These are phyloP conservation scores for Wallacemonas sp. DNA, from an alignment of 208 protist genomes.

Conservation along the genomic window DNA sequence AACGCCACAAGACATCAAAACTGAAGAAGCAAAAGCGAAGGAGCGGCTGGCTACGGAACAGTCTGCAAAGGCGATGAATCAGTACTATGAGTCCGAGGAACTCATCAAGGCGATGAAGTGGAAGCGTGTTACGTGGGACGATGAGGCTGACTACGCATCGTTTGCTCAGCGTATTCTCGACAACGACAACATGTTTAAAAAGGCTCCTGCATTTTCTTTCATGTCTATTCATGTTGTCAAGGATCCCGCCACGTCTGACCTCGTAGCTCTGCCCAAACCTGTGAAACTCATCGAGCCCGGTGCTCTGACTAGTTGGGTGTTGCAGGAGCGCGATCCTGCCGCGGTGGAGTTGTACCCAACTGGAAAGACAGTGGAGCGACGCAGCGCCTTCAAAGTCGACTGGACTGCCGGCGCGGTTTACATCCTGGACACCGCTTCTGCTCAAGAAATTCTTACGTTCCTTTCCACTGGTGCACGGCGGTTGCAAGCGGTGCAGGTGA, in stretches of 20 bases:
- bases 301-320: slow-evolving; percentile 72
- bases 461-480: slow-evolving; percentile 76
- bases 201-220: slow-evolving; percentile 85
- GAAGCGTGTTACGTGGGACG: slow-evolving; percentile 92
- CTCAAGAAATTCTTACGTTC: slow-evolving; percentile 89
- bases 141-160: slow-evolving; percentile 79
- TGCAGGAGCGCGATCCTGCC: slow-evolving; percentile 72
- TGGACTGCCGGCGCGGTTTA: slow-evolving; percentile 85
- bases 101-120: slow-evolving; percentile 91
- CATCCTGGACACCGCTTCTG: slow-evolving; percentile 85
- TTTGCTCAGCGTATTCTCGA: slow-evolving; percentile 88
- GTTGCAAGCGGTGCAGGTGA: slow-evolving; percentile 86
- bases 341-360: slow-evolving; percentile 50
- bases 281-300: slow-evolving; percentile 55
- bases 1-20: slow-evolving; percentile 5
- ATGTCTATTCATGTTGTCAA: slow-evolving; percentile 85
- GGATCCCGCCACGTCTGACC: slow-evolving; percentile 48
- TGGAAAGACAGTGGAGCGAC: slow-evolving; percentile 17
- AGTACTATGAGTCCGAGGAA: slow-evolving; percentile 91
- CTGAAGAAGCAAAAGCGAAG: slow-evolving; percentile 20
- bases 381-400: slow-evolving; percentile 79
- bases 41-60: slow-evolving; percentile 15
- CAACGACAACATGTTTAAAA: slow-evolving; percentile 85
- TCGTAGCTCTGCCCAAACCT: slow-evolving; percentile 45
- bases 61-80: slow-evolving; percentile 47